Evolutionary conservation across 192 early-diverging fungal species (phyloP).

Genomic region (Cladochytrium replicatum): DNA sequence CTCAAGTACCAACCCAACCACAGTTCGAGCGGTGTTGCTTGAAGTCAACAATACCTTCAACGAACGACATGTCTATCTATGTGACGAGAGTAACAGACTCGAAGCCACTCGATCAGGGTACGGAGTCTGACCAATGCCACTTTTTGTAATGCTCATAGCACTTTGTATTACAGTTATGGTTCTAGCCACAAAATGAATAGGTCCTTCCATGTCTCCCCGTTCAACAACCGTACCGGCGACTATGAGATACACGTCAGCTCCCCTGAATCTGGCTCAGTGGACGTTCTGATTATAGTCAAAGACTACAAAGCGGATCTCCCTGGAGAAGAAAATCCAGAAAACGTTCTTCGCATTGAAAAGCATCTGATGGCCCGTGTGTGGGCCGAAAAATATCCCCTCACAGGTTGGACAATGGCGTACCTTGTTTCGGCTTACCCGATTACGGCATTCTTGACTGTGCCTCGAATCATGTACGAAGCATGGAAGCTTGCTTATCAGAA

Average conservation of each 20-base stretch:
- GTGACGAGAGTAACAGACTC: conserved; percentile 13
- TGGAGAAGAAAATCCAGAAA: neutral
- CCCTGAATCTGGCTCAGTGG: conserved; percentile 7
- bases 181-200: conserved; percentile 17
- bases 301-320: conserved; percentile 18
- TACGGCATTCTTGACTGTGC: conserved; percentile 42
- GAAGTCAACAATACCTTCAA: conserved; percentile 55
- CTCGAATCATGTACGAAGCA: conserved; percentile 44
- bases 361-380: conserved; percentile 20
- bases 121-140: neutral
- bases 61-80: conserved; percentile 44
- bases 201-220: conserved; percentile 36
- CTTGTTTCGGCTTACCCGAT: conserved; percentile 31
- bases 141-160: neutral
- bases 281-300: conserved; percentile 23
- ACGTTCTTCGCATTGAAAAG: neutral
- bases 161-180: conserved; percentile 8
- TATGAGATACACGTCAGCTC: conserved; percentile 29
- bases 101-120: conserved; percentile 11
- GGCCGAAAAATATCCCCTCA: conserved; percentile 9
- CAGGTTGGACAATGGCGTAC: conserved; percentile 5
- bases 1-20: neutral
- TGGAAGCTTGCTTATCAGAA: conserved; percentile 32
- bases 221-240: conserved; percentile 35
- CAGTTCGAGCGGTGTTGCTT: conserved; percentile 22